Conservation (phyloP, 768 basidiomycete genomes). For the Kwoniella sp. region DNA sequence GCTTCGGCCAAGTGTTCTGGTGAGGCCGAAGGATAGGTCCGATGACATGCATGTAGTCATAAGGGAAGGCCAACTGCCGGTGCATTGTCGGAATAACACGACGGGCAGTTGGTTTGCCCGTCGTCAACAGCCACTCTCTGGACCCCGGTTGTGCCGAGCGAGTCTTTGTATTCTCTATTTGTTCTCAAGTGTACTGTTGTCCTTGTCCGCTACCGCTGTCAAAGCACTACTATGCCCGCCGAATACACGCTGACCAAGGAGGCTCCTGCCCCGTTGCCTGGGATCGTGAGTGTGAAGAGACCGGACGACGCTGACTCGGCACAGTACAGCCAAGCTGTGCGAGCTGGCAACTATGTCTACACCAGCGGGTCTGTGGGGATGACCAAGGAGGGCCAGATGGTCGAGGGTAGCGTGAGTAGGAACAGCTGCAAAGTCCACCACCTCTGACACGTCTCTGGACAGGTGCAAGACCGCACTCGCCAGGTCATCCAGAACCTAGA, state of each 20-base stretch:
- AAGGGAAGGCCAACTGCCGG: not conserved
- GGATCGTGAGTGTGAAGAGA: conserved; percentile 25
- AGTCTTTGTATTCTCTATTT: not conserved
- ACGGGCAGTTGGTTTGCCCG: no score
- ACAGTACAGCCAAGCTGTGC: conserved; percentile 45
- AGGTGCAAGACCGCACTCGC: conserved; percentile 43
- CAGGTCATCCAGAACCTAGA: conserved; percentile 48
- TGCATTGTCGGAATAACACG: no score
- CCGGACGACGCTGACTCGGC: not conserved
- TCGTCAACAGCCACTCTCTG: no score
- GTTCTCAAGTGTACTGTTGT: not conserved
- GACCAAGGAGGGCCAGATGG: conserved; percentile 45
- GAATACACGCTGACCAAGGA: conserved; percentile 39
- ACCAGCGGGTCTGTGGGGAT: conserved; percentile 46
- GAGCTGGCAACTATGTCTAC: conserved; percentile 44
- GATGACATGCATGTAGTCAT: no score
- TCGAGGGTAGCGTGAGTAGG: conserved; percentile 40
- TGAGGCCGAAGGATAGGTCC: conserved; percentile 1
- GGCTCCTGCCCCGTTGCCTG: conserved; percentile 41
- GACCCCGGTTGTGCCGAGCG: no score
- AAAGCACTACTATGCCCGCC: conserved; percentile 31
- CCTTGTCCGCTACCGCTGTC: not conserved
- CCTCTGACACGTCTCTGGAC: not conserved
- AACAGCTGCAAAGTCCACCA: not conserved
- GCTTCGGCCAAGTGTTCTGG: not conserved